Percentiles rank a stretch among this genome's conserved stretches.
phyloP scores from a whole-genome alignment of 1,139 yeast species.

The Eremothecium coryli region DNA sequence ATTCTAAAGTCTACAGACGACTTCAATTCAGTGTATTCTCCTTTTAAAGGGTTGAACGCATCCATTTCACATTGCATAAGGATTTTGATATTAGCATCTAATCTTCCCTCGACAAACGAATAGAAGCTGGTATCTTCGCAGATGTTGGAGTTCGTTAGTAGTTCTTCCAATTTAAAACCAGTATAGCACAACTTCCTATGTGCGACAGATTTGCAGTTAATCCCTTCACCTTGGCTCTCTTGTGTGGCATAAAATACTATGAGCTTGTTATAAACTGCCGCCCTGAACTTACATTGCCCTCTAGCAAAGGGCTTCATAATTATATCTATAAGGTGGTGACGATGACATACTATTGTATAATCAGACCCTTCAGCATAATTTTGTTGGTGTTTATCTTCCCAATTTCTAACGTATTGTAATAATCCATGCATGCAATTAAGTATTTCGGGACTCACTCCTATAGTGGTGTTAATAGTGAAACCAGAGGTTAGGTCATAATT shows the following conservation, averaged over 20 bases:
- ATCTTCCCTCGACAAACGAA: slow-evolving; percentile 20
- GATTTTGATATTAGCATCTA: slow-evolving; percentile 16
- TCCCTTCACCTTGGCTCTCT: slow-evolving; percentile 4
- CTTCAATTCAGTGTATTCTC: slow-evolving; percentile 25
- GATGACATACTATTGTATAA: slow-evolving; percentile 21
- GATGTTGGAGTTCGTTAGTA: slow-evolving; percentile 12
- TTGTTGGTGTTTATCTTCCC: slow-evolving; percentile 7
- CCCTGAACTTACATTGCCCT: slow-evolving; percentile 12
- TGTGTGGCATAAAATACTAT: slow-evolving; percentile 17
- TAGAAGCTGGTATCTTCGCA: slow-evolving; percentile 11
- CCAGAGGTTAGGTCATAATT: slow-evolving; percentile 20
- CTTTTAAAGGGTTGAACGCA: slow-evolving; percentile 17
- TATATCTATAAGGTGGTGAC: slow-evolving; percentile 26
- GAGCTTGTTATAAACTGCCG: slow-evolving; percentile 15
- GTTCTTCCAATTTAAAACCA: slow-evolving; percentile 28
- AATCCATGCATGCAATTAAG: slow-evolving; percentile 21
- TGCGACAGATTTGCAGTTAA: slow-evolving; percentile 9
- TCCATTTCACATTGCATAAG: slow-evolving; percentile 29
- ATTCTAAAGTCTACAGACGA: slow-evolving; percentile 22
- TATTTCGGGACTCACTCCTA: slow-evolving; percentile 16
- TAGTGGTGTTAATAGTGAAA: slow-evolving; percentile 14
- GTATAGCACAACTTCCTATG: slow-evolving; percentile 22
- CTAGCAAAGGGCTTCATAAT: slow-evolving; percentile 21
- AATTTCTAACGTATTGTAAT: slow-evolving; percentile 15
- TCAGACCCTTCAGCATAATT: slow-evolving; percentile 10